phyloP scores from a whole-genome alignment of 2,329 filamentous ascomycete species.

The Penicillium aurantiogriseum region DNA sequence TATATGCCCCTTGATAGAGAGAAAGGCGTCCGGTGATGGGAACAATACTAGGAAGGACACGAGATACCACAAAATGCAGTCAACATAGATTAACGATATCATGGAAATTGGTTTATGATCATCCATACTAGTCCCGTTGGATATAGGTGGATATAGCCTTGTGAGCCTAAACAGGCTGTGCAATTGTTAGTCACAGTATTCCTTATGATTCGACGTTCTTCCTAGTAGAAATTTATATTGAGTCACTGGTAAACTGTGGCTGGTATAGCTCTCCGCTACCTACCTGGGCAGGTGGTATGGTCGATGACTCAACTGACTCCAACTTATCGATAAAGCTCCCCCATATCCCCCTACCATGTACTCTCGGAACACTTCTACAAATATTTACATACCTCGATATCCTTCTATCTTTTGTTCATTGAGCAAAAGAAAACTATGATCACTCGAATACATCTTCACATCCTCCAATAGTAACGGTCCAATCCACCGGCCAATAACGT shows the following conservation, averaged over 20 bases:
- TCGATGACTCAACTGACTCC: constrained; percentile 30
- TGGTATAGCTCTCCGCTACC: not conserved
- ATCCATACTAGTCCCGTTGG: not conserved
- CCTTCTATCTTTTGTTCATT: not conserved
- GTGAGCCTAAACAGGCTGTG: not conserved
- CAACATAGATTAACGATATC: constrained; percentile 24
- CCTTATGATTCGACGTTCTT: not conserved
- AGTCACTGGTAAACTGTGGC: not conserved
- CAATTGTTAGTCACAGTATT: constrained; percentile 3
- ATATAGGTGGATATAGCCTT: not conserved
- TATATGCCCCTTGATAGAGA: constrained; percentile 13
- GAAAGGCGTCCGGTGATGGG: constrained; percentile 21
- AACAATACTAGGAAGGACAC: constrained; percentile 12
- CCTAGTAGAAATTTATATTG: not conserved
- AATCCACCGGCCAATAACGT: constrained; percentile 25
- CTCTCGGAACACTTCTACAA: not conserved
- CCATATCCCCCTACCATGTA: constrained; percentile 2
- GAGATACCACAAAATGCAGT: constrained; percentile 21
- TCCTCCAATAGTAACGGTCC: constrained; percentile 32
- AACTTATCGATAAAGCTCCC: constrained; percentile 35
- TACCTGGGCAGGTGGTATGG: too few relatives aligned
- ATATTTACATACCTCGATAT: not conserved
- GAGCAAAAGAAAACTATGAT: constrained; percentile 38
- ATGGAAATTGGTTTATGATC: constrained; percentile 23
- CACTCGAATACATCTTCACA: constrained; percentile 44